Base-by-base conservation (phyloP, 73 alveolate genomes). In the Stentor coeruleus region DNA sequence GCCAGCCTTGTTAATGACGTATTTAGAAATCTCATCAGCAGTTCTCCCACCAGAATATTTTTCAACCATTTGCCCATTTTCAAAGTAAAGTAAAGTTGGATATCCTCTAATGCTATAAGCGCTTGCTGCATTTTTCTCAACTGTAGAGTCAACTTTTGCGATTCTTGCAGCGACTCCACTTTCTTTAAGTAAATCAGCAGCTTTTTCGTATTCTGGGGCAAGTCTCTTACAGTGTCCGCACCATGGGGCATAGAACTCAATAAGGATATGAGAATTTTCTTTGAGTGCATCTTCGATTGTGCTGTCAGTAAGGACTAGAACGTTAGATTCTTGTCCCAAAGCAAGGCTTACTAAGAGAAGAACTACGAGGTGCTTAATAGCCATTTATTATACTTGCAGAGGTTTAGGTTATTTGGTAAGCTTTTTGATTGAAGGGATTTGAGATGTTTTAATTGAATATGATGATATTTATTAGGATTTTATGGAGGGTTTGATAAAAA, bases 81-180 rank as follows among this genome's bases (percentile, higher is more conserved):
- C 40, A 40, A 66, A 66, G 37, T 20, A 66, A 14, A 66, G 11
- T 28, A 94, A 91, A 76, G 99, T 96, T 73, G 99, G 99, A 96
- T 87, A 96, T 41, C 99, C 99, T 84, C 92, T 89, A 58, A 96
- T 84, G 55, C 85, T 93, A 84, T 86, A 95, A 88, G 91, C 90
- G 39, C 85, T 90, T 33, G 98, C 98, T 49, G 96, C 91, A 73
- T 87, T 88, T 42, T 87, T 87, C 84, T 95, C 89, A 33, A 79
- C 97, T 58, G 99, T 95, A 74, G 98, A 97, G 89, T 97, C 99
- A 59, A 97, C 96, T 91, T 95, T 94, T 42, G 99, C 99, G 6
- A 97, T 76, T 38, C 76, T 82, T 86, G 86, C 88, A 0, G 88
- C 83, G 59, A 93, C 85, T 75, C 88, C 93, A 79, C 91, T 91